These are phyloP conservation scores for Kentomonas sorsogonicus DNA, from an alignment of 208 protist genomes.

Conservation along the genomic window DNA sequence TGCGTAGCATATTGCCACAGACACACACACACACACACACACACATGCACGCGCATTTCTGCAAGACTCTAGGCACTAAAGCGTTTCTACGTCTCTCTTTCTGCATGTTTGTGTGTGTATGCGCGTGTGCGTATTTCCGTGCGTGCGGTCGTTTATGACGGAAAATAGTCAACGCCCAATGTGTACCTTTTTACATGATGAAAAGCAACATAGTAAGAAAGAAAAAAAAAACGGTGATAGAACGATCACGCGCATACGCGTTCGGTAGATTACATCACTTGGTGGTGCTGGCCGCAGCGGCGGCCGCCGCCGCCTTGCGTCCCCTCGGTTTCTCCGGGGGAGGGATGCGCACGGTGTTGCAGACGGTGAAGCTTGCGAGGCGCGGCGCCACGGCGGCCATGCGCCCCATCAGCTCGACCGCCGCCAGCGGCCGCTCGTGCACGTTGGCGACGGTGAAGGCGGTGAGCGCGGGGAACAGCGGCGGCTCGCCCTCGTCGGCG, in stretches of 20 bases:
- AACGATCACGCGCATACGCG: background rate
- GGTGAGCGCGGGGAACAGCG: slow-evolving; percentile 35
- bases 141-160: background rate
- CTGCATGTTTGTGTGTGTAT: background rate
- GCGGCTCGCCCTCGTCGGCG: slow-evolving; percentile 19
- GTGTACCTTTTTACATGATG: background rate
- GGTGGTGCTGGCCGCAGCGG: too few species aligned
- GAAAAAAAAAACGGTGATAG: background rate
- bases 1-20: too few species aligned
- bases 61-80: background rate
- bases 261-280: too few species aligned
- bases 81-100: background rate
- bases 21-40: slow-evolving; percentile 7
- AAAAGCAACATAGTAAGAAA: background rate
- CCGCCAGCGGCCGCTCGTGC: slow-evolving; percentile 24
- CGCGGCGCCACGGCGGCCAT: slow-evolving; percentile 36
- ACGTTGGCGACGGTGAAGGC: slow-evolving; percentile 62
- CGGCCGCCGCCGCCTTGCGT: slow-evolving; percentile 13
- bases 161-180: background rate
- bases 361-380: slow-evolving; percentile 58
- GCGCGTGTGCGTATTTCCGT: too few species aligned
- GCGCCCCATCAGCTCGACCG: slow-evolving; percentile 32
- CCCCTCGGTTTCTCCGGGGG: slow-evolving; percentile 25
- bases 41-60: background rate
- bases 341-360: slow-evolving; percentile 43